A percentile compares a stretch with the other conserved stretches of the same genome.
phyloP scores from a whole-genome alignment of 768 basidiomycete genomes.

The Rickenella mellea region DNA sequence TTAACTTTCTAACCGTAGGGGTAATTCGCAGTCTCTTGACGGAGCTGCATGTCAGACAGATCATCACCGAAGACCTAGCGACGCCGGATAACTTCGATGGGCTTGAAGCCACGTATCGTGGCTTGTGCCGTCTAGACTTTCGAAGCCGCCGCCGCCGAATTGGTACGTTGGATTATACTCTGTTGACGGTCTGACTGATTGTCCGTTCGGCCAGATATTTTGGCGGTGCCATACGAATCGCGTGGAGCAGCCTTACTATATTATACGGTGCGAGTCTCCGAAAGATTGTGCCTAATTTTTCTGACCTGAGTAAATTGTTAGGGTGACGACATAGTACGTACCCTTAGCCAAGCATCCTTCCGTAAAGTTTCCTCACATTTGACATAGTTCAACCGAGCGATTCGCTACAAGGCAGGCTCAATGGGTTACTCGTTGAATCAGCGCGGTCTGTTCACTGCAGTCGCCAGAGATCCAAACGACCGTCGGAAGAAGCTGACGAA shows the following conservation, averaged over 20 bases:
- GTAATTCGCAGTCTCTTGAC: constrained; percentile 51
- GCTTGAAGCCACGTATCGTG: constrained; percentile 74
- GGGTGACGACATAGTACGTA: constrained; percentile 84
- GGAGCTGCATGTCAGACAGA: constrained; percentile 41
- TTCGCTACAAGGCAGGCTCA: constrained; percentile 74
- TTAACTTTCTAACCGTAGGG: constrained; percentile 28
- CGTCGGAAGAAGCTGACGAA: constrained; percentile 47
- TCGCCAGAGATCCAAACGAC: constrained; percentile 62
- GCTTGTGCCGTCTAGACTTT: constrained; percentile 46
- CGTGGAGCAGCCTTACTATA: constrained; percentile 86
- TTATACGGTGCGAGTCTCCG: constrained; percentile 55
- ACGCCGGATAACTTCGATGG: constrained; percentile 57
- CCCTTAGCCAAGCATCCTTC: not conserved
- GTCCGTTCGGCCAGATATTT: constrained; percentile 41
- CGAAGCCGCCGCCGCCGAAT: constrained; percentile 57
- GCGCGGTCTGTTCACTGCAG: constrained; percentile 64
- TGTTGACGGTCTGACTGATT: not conserved
- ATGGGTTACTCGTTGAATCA: constrained; percentile 86
- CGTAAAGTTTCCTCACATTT: not conserved
- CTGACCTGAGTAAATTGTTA: constrained; percentile 14
- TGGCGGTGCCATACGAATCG: constrained; percentile 69
- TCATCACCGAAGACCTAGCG: constrained; percentile 76
- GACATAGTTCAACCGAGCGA: constrained; percentile 77
- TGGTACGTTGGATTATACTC: constrained; percentile 21
- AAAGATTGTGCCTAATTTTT: not conserved